A percentile compares a stretch with the other conserved stretches of the same genome.
Conservation (phyloP, 2,329 filamentous ascomycete genomes). For the Paecilomyces formosus region DNA sequence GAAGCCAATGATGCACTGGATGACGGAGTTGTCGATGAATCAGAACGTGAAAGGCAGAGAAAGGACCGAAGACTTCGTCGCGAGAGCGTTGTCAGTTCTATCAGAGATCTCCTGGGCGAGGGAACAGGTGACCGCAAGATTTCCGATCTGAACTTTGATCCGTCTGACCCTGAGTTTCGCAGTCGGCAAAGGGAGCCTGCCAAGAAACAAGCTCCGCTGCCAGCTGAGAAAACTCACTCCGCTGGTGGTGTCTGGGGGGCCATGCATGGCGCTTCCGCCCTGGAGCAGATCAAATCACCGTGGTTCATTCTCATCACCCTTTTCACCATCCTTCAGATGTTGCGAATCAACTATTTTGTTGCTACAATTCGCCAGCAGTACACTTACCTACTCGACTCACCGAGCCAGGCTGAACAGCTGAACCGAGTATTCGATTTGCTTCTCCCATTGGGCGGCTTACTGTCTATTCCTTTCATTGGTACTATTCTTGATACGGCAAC, state of each 20-base stretch:
- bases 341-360: slow-evolving; percentile 86
- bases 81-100: slow-evolving; percentile 59
- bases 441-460: slow-evolving; percentile 71
- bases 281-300: slow-evolving; percentile 66
- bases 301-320: slow-evolving; percentile 82
- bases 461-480: slow-evolving; percentile 84
- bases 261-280: slow-evolving; percentile 64
- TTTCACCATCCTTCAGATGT: slow-evolving; percentile 72
- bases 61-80: slow-evolving; percentile 53
- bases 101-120: slow-evolving; percentile 63
- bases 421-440: slow-evolving; percentile 85
- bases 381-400: slow-evolving; percentile 61
- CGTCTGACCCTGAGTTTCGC: slow-evolving; percentile 1
- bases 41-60: slow-evolving; percentile 40
- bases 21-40: slow-evolving; percentile 43
- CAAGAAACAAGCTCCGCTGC: slow-evolving; percentile 19
- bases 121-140: slow-evolving; percentile 6
- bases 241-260: slow-evolving; percentile 70
- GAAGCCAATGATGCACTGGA: slow-evolving; percentile 53
- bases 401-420: slow-evolving; percentile 55
- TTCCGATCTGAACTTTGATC: slow-evolving; percentile 11
- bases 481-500: slow-evolving; percentile 67
- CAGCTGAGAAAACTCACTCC: slow-evolving; percentile 5
- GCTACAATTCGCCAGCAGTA: slow-evolving; percentile 81
- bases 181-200: slow-evolving; percentile 2